Conservation (phyloP, 768 basidiomycete species). For the Phylloporus rhodoxanthus region DNA sequence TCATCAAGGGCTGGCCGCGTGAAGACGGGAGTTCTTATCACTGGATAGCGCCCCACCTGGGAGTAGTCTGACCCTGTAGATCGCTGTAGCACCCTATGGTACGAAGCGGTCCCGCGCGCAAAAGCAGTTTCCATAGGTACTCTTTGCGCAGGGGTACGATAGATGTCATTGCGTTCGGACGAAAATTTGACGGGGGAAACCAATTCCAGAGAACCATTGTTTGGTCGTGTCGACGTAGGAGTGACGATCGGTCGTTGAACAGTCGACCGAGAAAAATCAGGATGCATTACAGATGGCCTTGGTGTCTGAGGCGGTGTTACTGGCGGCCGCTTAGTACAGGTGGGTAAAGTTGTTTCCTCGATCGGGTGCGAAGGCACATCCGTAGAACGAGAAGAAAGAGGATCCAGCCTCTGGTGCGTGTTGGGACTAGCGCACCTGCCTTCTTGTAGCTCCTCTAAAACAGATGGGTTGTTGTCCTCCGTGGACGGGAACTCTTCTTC, state of each 20-base stretch:
- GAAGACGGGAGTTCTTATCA: slow-evolving; percentile 32
- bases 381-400: slow-evolving; percentile 56
- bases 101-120: slow-evolving; percentile 44
- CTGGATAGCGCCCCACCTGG: slow-evolving; percentile 12
- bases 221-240: slow-evolving; percentile 26
- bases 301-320: slow-evolving; percentile 17
- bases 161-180: slow-evolving; percentile 33
- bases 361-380: slow-evolving; percentile 34
- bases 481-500: not conserved
- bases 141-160: slow-evolving; percentile 59
- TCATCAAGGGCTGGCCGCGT: slow-evolving; percentile 36
- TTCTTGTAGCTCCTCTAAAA: slow-evolving; percentile 6
- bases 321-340: slow-evolving; percentile 17
- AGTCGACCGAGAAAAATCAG: slow-evolving; percentile 14
- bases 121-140: slow-evolving; percentile 52
- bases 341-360: slow-evolving; percentile 7
- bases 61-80: slow-evolving; percentile 21
- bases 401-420: slow-evolving; percentile 42
- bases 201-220: slow-evolving; percentile 2
- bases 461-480: not conserved
- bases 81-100: slow-evolving; percentile 39
- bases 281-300: slow-evolving; percentile 7
- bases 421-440: slow-evolving; percentile 23
- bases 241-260: slow-evolving; percentile 26
- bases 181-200: slow-evolving; percentile 33